Percentiles rank a stretch among this genome's conserved stretches.
Evolutionary conservation across 1,284 basidiomycete genomes (phyloP).

Genomic region (Irpex lacteus): DNA sequence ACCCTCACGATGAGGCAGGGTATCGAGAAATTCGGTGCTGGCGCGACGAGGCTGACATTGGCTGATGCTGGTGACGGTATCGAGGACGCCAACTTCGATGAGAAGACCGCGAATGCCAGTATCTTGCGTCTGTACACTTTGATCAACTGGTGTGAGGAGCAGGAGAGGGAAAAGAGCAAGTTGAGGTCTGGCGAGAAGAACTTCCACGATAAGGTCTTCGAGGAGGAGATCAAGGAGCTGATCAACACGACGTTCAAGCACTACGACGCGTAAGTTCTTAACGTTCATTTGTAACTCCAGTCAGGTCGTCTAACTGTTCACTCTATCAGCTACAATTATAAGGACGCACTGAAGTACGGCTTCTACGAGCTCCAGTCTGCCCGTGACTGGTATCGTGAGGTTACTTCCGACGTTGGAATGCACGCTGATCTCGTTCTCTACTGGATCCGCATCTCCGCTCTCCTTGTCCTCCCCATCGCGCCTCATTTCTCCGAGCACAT

Average conservation of each 20-base stretch:
- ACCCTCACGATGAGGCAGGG: conserved; percentile 78
- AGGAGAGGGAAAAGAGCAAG: conserved; percentile 63
- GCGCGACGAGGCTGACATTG: conserved; percentile 88
- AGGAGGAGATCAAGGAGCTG: conserved; percentile 88
- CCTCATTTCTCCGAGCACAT: conserved; percentile 96
- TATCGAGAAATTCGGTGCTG: conserved; percentile 87
- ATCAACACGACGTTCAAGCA: conserved; percentile 78
- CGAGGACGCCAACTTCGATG: conserved; percentile 98
- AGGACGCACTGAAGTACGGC: conserved; percentile 92
- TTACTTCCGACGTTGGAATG: conserved; percentile 88
- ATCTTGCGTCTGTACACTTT: conserved; percentile 94
- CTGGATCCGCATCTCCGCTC: conserved; percentile 82
- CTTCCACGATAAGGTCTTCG: conserved; percentile 88
- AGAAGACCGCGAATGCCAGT: conserved; percentile 97
- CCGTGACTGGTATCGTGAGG: conserved; percentile 96
- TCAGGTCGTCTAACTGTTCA: background rate
- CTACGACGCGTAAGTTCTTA: conserved; percentile 69
- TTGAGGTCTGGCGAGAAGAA: conserved; percentile 70
- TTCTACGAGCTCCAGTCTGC: conserved; percentile 95
- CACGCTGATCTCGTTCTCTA: conserved; percentile 75
- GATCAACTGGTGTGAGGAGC: conserved; percentile 92
- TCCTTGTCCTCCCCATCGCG: conserved; percentile 87
- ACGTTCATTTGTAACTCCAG: background rate
- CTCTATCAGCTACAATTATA: conserved; percentile 79
- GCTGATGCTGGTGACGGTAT: conserved; percentile 98